Conservation (phyloP, 495 filamentous ascomycete species). For the Daldinia childiae region DNA sequence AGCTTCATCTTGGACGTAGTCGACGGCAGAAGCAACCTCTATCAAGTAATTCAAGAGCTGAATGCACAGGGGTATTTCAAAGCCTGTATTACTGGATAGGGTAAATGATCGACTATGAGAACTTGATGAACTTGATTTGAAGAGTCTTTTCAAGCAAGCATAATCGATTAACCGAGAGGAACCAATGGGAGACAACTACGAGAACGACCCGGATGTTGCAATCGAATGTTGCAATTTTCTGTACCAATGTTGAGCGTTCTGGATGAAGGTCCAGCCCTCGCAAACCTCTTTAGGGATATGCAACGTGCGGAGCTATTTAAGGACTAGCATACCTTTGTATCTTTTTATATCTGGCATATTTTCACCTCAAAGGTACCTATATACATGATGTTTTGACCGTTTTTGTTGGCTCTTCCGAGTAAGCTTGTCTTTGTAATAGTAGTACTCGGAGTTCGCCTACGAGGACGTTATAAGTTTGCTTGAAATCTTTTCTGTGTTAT, state of each 20-base stretch:
- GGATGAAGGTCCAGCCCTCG: no score
- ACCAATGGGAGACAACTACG: constrained; percentile 31
- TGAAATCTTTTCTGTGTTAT: no score
- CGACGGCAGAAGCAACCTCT: constrained; percentile 5
- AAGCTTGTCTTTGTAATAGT: no score
- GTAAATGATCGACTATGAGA: constrained; percentile 28
- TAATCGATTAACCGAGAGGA: background rate
- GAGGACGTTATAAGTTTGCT: no score
- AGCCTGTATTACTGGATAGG: constrained; percentile 1
- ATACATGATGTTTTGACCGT: no score
- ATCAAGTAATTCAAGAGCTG: constrained; percentile 6
- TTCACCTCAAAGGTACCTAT: no score
- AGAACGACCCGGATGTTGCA: background rate
- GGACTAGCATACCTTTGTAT: no score
- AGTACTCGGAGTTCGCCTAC: no score
- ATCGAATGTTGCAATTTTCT: background rate
- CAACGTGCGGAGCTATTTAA: no score
- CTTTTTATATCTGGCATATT: no score
- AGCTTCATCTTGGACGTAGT: background rate
- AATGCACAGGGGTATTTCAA: constrained; percentile 18
- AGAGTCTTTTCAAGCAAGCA: constrained; percentile 23
- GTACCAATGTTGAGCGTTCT: constrained; percentile 5
- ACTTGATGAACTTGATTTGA: constrained; percentile 13
- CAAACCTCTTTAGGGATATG: constrained; percentile 8
- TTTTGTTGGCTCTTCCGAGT: no score